Evolutionary conservation across 2,329 filamentous ascomycete genomes (phyloP), one percentile per base, ranked within the genome.

Genomic region (Alternaria gansuensis): DNA sequence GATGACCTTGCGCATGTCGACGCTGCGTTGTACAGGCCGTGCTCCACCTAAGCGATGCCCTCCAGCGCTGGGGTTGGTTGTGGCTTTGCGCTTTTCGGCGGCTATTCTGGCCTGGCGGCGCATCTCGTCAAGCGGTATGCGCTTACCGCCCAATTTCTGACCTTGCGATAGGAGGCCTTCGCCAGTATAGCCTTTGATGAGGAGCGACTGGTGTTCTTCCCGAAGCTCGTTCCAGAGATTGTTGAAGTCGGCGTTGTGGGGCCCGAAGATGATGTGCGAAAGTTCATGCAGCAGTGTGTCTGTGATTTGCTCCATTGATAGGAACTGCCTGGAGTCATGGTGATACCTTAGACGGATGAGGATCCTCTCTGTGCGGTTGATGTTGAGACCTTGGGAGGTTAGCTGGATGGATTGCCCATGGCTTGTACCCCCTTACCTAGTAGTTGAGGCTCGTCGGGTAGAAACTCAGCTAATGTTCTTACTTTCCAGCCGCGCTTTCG

Each of bases 221-320:
- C 94, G 88, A 4, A 97, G 85, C 73, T 96, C 90, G 68, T 97
- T 89, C 92, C 93, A 97, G 5, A 97, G 81, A 0, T 88, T 88
- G 67, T 97, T 88, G 72, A 98, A 98, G 34, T 90, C 85, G 45
- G 82, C 84, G 72, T 97, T 88, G 75, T 98, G 94, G 2, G 91
- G 91, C 0, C 92, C 92, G 76, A 90, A 88, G 10, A 92, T 85
- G 65, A 90, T 97, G 72, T 98, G 94, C n/a, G 87, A 89, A 3
- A 98, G 85, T 68, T 98, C 94, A 75, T 98, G 94, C 21, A 98
- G 86, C 88, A 98, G 90, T 0, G 94, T 98, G 76, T 97, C 93
- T 41, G 92, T 83, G 7, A 97, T 84, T 64, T 90, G 82, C 72
- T 97, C 92, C 57, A 93, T 80, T 1, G 90, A 88, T 21, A 97